Percentiles rank a stretch among this genome's conserved stretches.
These are phyloP conservation scores for Ulvella scutata DNA, from an alignment of 139 green algal species.

Conservation along the genomic window DNA sequence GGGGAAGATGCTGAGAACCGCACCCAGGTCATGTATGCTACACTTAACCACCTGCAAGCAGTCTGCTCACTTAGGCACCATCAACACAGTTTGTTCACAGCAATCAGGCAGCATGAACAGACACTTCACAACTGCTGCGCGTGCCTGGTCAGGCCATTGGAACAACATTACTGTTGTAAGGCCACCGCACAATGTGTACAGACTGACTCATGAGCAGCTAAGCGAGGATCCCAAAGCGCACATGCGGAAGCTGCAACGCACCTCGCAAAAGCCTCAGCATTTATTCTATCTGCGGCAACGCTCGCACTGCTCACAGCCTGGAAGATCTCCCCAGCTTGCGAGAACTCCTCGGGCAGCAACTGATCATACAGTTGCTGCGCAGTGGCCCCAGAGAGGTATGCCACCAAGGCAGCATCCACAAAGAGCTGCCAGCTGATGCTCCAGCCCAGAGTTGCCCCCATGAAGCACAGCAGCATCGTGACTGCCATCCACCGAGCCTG, in stretches of 20 bases:
- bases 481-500: background rate
- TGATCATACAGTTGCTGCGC: background rate
- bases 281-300: background rate
- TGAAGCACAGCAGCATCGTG: background rate
- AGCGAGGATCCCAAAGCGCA: background rate
- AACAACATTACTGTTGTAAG: too few relatives aligned
- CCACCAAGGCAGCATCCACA: background rate
- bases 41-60: background rate
- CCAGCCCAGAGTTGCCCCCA: background rate
- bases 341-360: background rate
- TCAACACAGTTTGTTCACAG: background rate
- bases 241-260: background rate
- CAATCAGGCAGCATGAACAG: background rate
- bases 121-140: background rate
- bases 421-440: background rate
- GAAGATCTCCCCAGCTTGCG: background rate
- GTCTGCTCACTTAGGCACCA: background rate
- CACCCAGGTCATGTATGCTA: background rate
- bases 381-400: background rate
- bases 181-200: too few relatives aligned
- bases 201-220: too few relatives aligned
- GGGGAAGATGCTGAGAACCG: too few relatives aligned
- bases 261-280: background rate
- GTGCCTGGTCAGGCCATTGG: background rate
- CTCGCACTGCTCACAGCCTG: background rate